phyloP scores from a whole-genome alignment of 2,329 filamentous ascomycete species.

The Zymoseptoria crescenta region DNA sequence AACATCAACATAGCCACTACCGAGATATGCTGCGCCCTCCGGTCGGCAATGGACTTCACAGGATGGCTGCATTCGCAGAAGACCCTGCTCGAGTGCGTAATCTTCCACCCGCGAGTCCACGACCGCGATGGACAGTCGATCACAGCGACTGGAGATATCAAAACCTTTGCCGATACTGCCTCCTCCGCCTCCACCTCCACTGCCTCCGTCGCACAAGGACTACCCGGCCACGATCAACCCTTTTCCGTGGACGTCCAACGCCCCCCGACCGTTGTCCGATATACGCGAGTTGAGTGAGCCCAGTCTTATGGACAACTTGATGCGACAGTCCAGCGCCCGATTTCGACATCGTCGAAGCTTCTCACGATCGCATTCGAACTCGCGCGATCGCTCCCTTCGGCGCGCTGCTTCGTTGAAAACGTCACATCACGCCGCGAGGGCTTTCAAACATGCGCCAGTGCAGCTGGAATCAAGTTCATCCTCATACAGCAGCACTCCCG shows the following conservation, averaged over 20 bases:
- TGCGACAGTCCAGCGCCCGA: conserved; percentile 3
- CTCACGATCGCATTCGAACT: conserved; percentile 25
- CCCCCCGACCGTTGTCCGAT: conserved; percentile 40
- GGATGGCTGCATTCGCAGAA: not conserved
- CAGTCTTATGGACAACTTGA: conserved; percentile 30
- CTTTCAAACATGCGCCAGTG: not conserved
- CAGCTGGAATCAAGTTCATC: conserved; percentile 19
- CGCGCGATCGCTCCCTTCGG: conserved; percentile 17
- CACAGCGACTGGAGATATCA: conserved; percentile 17
- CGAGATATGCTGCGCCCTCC: not conserved
- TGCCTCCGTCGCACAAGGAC: conserved; percentile 5
- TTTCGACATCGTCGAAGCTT: conserved; percentile 15
- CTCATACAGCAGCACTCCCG: conserved; percentile 30
- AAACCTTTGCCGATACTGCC: conserved; percentile 14
- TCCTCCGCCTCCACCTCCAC: conserved; percentile 9
- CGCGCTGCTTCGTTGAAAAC: conserved; percentile 17
- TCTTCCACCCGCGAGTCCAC: not conserved
- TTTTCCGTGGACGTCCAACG: conserved; percentile 22
- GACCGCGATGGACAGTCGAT: conserved; percentile 11
- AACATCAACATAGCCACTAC: not conserved
- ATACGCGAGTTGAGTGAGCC: conserved; percentile 45
- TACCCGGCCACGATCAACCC: conserved; percentile 2
- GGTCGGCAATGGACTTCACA: not conserved
- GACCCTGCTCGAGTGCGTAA: not conserved
- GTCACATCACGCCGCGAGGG: not conserved